Base-by-base conservation (phyloP, 148 eudicot genomes). In the Oxyria digyna region DNA sequence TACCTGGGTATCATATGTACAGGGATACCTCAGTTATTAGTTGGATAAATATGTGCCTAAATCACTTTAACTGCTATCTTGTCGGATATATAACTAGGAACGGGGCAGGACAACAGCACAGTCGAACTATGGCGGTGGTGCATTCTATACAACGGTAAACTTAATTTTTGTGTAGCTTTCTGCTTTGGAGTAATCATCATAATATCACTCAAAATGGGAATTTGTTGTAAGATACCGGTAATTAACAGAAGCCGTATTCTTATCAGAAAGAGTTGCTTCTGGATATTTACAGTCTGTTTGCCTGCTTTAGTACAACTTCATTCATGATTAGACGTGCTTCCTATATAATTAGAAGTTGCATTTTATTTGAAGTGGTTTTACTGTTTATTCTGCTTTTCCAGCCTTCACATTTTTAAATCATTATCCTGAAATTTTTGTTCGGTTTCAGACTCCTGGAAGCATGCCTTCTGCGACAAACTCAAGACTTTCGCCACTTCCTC, bases 401-500 rank as follows among this genome's bases (percentile, higher is more conserved):
- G 14, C 24, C n/a, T 55, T 55, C 1, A 26, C 68, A 64, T 64
- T 64, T 64, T 43, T 6, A 35, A 17, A 11, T 62, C 0, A 64
- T 40, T 20, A 15, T 64, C 14, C 24, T 68, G 33, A 40, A 43
- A 8, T 32, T 48, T 23, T n/a, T 46, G 40, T 55, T 33, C 21
- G 18, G 45, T 41, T 66, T 37, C 77, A 91, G 97, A 80, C 73
- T 76, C 81, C 83, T 57, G 90, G 87, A 70, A 85, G 77, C 74
- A n/a, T n/a, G n/a, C n/a, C n/a, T n/a, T n/a, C n/a, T n/a, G n/a
- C n/a, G n/a, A n/a, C n/a, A 73, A 92, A 83, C 54, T 85, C 98
- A 40, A 83, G 94, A 81, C 94, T 89, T 71, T 75, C 94, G 23
- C 98, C 96, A 33, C 96, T 89, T 75, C 91, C 95, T 69, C 96